phyloP scores from a whole-genome alignment of 2,329 filamentous ascomycete genomes.

The Calonectria henricotiae region DNA sequence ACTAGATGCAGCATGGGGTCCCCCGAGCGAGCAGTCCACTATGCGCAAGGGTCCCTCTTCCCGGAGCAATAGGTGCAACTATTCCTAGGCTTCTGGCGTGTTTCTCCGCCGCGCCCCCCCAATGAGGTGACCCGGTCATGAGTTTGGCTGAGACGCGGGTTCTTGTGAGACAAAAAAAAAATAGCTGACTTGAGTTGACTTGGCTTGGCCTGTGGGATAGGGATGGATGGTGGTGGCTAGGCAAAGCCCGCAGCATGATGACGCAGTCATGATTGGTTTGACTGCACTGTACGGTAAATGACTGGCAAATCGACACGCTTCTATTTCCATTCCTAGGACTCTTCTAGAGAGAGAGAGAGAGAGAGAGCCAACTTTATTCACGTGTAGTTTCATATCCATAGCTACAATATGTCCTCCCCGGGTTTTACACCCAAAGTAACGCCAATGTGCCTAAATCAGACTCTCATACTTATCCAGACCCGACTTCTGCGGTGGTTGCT shows the following conservation, averaged over 20 bases:
- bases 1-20: too few relatives aligned
- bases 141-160: slow-evolving; percentile 10
- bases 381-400: slow-evolving; percentile 25
- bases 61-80: not conserved
- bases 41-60: not conserved
- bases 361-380: slow-evolving; percentile 9
- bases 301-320: slow-evolving; percentile 14
- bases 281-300: not conserved
- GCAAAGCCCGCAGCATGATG: slow-evolving; percentile 7
- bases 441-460: slow-evolving; percentile 65
- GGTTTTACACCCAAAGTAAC: slow-evolving; percentile 26
- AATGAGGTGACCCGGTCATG: not conserved
- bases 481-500: slow-evolving; percentile 57
- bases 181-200: not conserved
- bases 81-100: not conserved
- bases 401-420: slow-evolving; percentile 19
- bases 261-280: slow-evolving; percentile 10
- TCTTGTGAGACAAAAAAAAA: not conserved
- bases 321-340: slow-evolving; percentile 23
- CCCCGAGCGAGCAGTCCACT: not conserved
- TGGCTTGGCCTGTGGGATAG: too few relatives aligned
- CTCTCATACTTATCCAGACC: slow-evolving; percentile 81
- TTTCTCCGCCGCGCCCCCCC: not conserved
- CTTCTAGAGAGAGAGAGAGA: not conserved
- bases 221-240: not conserved